Conservation (phyloP, 2,329 filamentous ascomycete species). For the Iodosphaeria phyllophila region DNA sequence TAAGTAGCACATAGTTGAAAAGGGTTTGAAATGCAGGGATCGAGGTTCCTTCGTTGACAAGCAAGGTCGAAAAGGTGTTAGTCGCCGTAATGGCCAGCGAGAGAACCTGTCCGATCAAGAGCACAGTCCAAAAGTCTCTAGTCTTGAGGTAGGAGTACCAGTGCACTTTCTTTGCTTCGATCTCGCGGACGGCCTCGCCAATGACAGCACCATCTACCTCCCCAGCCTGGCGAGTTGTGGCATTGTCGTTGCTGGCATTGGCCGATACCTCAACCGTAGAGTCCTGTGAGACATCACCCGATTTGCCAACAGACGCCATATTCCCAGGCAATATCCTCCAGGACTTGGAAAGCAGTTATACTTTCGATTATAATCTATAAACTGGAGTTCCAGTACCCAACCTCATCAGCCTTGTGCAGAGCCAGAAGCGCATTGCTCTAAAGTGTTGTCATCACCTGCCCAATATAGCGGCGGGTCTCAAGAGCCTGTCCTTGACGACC, state of each 20-base stretch:
- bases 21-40: conserved; percentile 93
- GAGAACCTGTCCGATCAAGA: conserved; percentile 66
- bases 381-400: conserved; percentile 2
- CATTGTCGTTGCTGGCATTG: conserved; percentile 5
- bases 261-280: conserved; percentile 11
- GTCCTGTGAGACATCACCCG: conserved; percentile 8
- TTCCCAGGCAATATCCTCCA: conserved; percentile 8
- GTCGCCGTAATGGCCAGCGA: conserved; percentile 82
- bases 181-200: conserved; percentile 29
- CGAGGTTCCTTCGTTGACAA: conserved; percentile 45
- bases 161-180: conserved; percentile 32
- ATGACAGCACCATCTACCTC: conserved; percentile 20
- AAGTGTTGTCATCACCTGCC: neutral
- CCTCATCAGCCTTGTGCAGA: no score
- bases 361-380: conserved; percentile 2
- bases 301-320: conserved; percentile 11
- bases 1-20: conserved; percentile 82
- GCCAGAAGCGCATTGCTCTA: neutral
- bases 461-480: neutral
- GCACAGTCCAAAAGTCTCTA: conserved; percentile 71
- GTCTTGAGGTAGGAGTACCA: conserved; percentile 68
- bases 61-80: conserved; percentile 73
- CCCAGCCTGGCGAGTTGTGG: conserved; percentile 6
- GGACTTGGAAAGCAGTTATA: conserved; percentile 1
- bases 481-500: neutral